Conservation (phyloP, 148 eudicot genomes). For the Chenopodium album region DNA sequence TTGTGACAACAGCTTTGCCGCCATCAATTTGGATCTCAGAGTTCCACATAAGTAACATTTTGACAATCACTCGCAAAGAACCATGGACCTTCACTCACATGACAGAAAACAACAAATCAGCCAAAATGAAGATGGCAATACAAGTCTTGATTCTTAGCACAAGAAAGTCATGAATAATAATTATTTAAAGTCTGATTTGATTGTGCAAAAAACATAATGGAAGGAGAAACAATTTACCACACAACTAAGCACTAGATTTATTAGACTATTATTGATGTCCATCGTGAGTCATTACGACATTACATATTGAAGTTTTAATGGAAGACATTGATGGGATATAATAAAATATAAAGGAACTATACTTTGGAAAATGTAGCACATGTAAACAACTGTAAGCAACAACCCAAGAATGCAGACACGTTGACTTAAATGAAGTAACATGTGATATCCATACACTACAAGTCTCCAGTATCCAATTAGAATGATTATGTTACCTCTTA, state of each 20-base stretch:
- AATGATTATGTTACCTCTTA: no score
- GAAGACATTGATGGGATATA: not conserved
- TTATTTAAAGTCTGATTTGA: not conserved
- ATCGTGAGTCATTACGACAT: not conserved
- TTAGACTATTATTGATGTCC: not conserved
- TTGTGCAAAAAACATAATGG: not conserved
- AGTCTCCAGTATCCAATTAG: no score
- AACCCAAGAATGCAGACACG: not conserved
- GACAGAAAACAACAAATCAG: not conserved
- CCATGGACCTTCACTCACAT: conserved; percentile 68
- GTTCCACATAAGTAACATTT: conserved; percentile 86
- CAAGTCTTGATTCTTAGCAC: not conserved
- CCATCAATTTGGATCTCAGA: conserved; percentile 69
- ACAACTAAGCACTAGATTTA: not conserved
- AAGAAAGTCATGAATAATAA: not conserved
- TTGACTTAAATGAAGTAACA: no score
- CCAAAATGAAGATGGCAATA: not conserved
- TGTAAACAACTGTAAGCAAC: not conserved
- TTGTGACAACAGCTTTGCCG: conserved; percentile 51
- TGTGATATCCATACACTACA: no score
- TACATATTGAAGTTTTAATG: not conserved
- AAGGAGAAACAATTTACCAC: not conserved
- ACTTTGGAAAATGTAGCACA: not conserved
- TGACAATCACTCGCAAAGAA: conserved; percentile 70
- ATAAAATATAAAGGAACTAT: not conserved